Evolutionary conservation across 2,329 filamentous ascomycete genomes (phyloP), one percentile per base, ranked within the genome.

Genomic region (Coniochaeta sp.): DNA sequence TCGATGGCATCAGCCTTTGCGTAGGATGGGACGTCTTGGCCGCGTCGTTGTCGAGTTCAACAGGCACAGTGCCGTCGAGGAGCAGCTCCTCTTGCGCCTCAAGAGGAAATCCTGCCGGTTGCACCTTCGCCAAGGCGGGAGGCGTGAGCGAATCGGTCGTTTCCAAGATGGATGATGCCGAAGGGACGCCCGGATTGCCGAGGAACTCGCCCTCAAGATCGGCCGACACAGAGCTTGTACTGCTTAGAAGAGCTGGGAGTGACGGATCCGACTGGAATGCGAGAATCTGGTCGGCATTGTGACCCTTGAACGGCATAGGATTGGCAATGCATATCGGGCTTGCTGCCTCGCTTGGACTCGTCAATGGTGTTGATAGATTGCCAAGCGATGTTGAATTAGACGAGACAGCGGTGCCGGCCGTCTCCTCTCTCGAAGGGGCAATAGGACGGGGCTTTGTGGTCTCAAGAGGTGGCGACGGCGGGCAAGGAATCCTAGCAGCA

Each of bases 211-310:
- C 82, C 63, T 88, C 85, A 24, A 81, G 74, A 64, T 87, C 85
- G 1, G 82, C 83, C 16, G 84, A 88, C 11, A 87, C 79, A 2
- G 85, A 88, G 67, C 84, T 87, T 9, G 84, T 83, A 12, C 85
- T 83, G 60, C 85, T 88, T 12, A 88, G 75, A 8, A 88, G 73
- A 7, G 85, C 84, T 12, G 85, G 85, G 2, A 88, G 72, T 6
- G 85, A 88, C 0, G 84, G 85, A 58, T 88, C 85, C 3, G 85
- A 88, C 60, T 82, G 83, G 69, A 86, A 87, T 2, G 75, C 76
- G 17, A 81, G 67, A 65, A 81, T 80, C 9, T 78, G 74, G 6
- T 80, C 79, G 3, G 77, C 75, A 1, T 74, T 69, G n/a, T 73
- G 54, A 16, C 54, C 74, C 62, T 76, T 76, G 24, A 72, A 72